Evolutionary conservation across 2,329 filamentous ascomycete species (phyloP), one percentile per base, ranked within the genome.

Genomic region (Calonectria hawksworthii): DNA sequence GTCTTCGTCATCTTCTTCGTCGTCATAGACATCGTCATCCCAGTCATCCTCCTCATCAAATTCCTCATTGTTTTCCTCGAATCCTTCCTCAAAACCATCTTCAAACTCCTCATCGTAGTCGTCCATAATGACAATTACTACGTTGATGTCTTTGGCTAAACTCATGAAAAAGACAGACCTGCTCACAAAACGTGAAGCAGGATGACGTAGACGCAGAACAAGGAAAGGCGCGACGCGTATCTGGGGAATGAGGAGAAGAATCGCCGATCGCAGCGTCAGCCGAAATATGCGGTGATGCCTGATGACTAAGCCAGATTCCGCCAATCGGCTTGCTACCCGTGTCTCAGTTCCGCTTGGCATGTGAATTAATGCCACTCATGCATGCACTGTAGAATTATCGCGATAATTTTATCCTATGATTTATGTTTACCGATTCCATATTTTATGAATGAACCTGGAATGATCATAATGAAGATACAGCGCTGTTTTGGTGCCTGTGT

Each of bases 201-300:
- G 56, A 63, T 63, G 56, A 63, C 56, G 56, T 63, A 63, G 36
- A 63, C 28, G 56, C 56, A 63, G 23, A n/a, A 44, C 34, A 36
- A 21, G 28, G 18, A 34, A 26, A 38, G 10, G 38, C 32, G 56
- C 56, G 56, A 63, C 56, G 56, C 56, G 56, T 63, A 38, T n/a
- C 44, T 13, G n/a, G 44, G 44, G 56, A 63, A 36, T 63, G 32
- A 63, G 56, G 56, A 63, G 56, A 28, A 63, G 56, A 28, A 21
- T 59, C 56, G 56, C 34, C 34, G 56, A 63, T 63, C 56, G 56
- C 34, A 28, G 2, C 32, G n/a, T 28, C 56, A 63, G 56, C 56
- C 56, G 56, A 41, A 41, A 41, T 41, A 63, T 63, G 56, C 32
- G 23, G 34, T 28, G 36, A 16, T 28, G 56, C 56, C 56, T 41